phyloP scores from a whole-genome alignment of 495 filamentous ascomycete species.

The Talaromyces liani region DNA sequence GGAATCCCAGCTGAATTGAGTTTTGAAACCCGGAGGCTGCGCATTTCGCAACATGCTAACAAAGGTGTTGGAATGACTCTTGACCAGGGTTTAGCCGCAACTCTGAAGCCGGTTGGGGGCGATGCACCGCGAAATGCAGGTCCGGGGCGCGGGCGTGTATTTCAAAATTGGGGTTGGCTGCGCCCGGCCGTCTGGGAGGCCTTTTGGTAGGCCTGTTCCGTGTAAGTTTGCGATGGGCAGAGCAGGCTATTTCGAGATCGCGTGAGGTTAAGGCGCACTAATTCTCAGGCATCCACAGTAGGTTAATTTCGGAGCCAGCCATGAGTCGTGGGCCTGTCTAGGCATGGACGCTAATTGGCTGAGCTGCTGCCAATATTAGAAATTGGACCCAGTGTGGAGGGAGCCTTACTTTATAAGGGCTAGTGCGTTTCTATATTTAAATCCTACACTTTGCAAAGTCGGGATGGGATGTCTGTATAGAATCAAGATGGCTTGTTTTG shows the following conservation, averaged over 20 bases:
- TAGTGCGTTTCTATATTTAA: not conserved
- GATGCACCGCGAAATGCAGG: constrained; percentile 5
- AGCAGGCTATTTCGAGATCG: constrained; percentile 2
- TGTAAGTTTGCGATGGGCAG: not conserved
- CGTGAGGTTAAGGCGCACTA: not conserved
- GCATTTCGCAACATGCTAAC: not conserved
- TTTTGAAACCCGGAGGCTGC: not conserved
- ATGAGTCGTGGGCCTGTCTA: constrained; percentile 1
- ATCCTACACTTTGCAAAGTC: not conserved
- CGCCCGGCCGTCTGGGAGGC: constrained; percentile 1
- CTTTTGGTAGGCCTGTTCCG: not conserved
- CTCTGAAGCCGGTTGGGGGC: constrained; percentile 3
- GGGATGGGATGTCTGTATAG: not conserved
- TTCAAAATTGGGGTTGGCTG: not conserved
- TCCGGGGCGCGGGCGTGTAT: not conserved
- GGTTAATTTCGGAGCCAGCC: not conserved
- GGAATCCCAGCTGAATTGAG: not conserved
- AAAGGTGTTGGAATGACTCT: not conserved
- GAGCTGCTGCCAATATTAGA: constrained; percentile 1
- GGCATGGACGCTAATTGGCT: not conserved
- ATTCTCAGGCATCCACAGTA: not conserved
- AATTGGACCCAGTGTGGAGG: not conserved
- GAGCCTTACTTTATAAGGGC: not conserved
- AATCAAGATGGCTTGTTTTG: not conserved
- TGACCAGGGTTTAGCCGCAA: constrained; percentile 4